Conservation (phyloP, 805 yeast species). For the Kodamaea nitidulidarum region DNA sequence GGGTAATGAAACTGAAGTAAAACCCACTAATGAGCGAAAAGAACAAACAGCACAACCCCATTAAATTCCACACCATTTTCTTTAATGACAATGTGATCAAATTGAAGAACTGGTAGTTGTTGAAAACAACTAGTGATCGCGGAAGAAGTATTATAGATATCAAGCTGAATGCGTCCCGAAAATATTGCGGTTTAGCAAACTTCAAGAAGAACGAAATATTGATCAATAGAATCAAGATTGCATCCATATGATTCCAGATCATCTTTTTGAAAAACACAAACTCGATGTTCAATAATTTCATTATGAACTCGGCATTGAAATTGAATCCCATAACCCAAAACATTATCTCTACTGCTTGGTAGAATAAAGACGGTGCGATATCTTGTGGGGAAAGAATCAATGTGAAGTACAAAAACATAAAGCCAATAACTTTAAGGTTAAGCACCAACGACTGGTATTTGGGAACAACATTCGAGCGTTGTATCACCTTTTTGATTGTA, state of each 20-base stretch:
- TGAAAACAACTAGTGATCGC: conserved; percentile 46
- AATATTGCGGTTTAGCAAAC: conserved; percentile 17
- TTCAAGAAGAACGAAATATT: conserved; percentile 28
- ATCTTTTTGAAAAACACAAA: conserved; percentile 43
- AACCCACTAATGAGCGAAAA: conserved; percentile 51
- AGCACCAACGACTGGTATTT: conserved; percentile 40
- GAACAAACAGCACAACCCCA: conserved; percentile 46
- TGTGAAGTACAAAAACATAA: conserved; percentile 28
- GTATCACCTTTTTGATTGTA: conserved; percentile 26
- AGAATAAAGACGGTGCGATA: conserved; percentile 2
- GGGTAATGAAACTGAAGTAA: conserved; percentile 49
- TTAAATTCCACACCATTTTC: conserved; percentile 47
- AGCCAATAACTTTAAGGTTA: conserved; percentile 30
- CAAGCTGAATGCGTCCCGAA: conserved; percentile 33
- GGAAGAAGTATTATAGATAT: conserved; percentile 50
- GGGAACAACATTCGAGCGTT: conserved; percentile 34
- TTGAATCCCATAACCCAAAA: conserved; percentile 46
- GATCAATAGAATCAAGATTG: conserved; percentile 37
- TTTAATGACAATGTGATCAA: conserved; percentile 48
- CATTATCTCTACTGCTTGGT: conserved; percentile 26
- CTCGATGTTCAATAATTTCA: conserved; percentile 43
- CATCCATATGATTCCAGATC: conserved; percentile 52
- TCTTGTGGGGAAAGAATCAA: conserved; percentile 19
- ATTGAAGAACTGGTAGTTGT: conserved; percentile 49
- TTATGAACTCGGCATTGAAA: conserved; percentile 44